Conservation (phyloP, 1,139 yeast species). For the Yamadazyma atlantica region DNA sequence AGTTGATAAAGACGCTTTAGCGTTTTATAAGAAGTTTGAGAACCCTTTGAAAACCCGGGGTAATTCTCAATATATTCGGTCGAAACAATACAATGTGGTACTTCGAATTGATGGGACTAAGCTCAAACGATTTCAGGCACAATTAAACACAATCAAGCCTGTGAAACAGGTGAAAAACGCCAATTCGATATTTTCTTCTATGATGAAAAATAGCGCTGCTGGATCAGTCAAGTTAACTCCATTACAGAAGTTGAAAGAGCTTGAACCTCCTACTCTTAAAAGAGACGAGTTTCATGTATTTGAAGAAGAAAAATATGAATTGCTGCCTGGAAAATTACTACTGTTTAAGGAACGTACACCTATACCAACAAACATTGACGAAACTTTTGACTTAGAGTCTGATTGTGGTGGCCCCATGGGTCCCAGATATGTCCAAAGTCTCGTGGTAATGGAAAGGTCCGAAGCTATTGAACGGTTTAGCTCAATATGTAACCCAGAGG, state of each 20-base stretch:
- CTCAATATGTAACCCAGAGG: slow-evolving; percentile 4
- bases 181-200: slow-evolving; percentile 21
- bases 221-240: slow-evolving; percentile 21
- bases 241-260: slow-evolving; percentile 22
- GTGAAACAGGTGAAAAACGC: slow-evolving; percentile 13
- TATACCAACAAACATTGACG: not conserved
- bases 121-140: slow-evolving; percentile 10
- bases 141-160: not conserved
- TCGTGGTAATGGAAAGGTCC: not conserved
- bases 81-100: slow-evolving; percentile 13
- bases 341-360: not conserved
- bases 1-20: slow-evolving; percentile 23
- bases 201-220: slow-evolving; percentile 26
- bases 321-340: not conserved
- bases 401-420: not conserved
- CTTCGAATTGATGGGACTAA: slow-evolving; percentile 17
- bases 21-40: slow-evolving; percentile 25
- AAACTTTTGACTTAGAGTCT: not conserved
- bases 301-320: slow-evolving; percentile 7
- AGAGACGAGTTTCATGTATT: slow-evolving; percentile 22
- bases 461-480: slow-evolving; percentile 3
- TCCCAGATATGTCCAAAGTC: not conserved
- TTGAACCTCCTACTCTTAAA: slow-evolving; percentile 21
- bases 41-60: slow-evolving; percentile 32
- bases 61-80: slow-evolving; percentile 9